These are phyloP conservation scores for Amphicarpaea edgeworthii DNA, from an alignment of 306 rosid genomes.

Conservation along the genomic window DNA sequence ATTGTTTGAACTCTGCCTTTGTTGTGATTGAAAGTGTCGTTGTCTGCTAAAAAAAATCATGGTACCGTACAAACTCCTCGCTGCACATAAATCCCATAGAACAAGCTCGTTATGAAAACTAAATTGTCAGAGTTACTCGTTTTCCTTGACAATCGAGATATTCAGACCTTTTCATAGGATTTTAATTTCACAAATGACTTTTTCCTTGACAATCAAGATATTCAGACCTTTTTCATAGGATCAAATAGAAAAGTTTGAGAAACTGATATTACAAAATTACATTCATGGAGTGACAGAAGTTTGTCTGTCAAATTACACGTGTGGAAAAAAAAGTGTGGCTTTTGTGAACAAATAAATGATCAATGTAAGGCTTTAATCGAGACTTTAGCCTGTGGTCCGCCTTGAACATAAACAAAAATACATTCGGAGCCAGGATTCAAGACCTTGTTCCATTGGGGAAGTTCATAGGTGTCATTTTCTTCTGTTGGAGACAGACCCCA, in stretches of 20 bases:
- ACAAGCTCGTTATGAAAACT: too few relatives aligned
- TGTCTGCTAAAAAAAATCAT: not conserved
- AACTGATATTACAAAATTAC: conserved; percentile 36
- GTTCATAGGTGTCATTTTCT: conserved; percentile 65
- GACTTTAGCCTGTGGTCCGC: conserved; percentile 82
- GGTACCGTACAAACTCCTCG: not conserved
- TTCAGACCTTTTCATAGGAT: not conserved
- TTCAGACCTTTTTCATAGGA: not conserved
- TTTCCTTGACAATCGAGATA: not conserved
- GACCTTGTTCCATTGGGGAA: conserved; percentile 71
- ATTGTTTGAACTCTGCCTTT: not conserved
- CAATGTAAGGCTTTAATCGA: conserved; percentile 64
- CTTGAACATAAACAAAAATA: conserved; percentile 77
- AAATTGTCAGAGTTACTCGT: not conserved
- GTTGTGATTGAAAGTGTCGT: not conserved
- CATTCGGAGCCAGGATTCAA: conserved; percentile 70
- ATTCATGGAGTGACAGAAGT: conserved; percentile 20
- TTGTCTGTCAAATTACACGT: conserved; percentile 22
- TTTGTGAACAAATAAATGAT: not conserved
- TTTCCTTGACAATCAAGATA: too few relatives aligned
- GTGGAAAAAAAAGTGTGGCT: not conserved
- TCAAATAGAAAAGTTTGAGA: conserved; percentile 1
- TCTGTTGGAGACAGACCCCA: conserved; percentile 82
- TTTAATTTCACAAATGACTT: not conserved
- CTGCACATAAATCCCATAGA: too few relatives aligned